These are phyloP conservation scores for Simmondsia chinensis DNA, from an alignment of 148 eudicot species.

Conservation along the genomic window DNA sequence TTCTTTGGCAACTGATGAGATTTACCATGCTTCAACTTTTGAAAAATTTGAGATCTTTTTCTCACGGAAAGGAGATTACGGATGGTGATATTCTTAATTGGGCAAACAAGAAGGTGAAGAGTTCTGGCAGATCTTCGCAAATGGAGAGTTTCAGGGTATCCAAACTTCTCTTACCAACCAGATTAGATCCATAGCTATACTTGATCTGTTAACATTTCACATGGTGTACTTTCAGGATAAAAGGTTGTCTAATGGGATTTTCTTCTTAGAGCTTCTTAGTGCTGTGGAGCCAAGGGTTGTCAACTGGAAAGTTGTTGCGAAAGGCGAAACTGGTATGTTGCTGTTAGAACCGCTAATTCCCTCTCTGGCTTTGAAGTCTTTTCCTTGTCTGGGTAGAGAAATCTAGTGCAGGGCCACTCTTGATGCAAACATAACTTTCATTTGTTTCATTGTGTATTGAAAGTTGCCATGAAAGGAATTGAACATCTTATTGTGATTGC, in stretches of 20 bases:
- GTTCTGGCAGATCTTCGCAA: conserved; percentile 46
- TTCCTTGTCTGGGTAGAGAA: too few relatives aligned
- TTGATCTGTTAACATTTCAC: too few relatives aligned
- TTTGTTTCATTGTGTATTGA: background rate
- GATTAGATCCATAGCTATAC: too few relatives aligned
- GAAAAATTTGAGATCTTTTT: conserved; percentile 63
- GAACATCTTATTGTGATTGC: conserved; percentile 9
- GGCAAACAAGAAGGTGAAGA: conserved; percentile 79
- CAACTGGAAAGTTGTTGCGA: conserved; percentile 81
- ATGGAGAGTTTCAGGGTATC: conserved; percentile 81
- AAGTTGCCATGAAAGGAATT: background rate
- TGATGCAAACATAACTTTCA: too few relatives aligned
- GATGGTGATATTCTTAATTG: conserved; percentile 75
- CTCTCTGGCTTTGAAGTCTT: too few relatives aligned
- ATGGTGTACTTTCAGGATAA: conserved; percentile 45
- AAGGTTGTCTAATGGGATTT: conserved; percentile 63
- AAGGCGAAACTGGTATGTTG: conserved; percentile 88
- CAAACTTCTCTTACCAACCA: background rate
- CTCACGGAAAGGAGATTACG: conserved; percentile 78
- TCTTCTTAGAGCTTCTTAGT: conserved; percentile 85
- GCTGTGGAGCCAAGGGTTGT: conserved; percentile 92
- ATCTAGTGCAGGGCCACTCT: too few relatives aligned
- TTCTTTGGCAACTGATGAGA: conserved; percentile 93
- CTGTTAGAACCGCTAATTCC: too few relatives aligned
- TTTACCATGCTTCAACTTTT: conserved; percentile 79